Evolutionary conservation across 2,329 filamentous ascomycete genomes (phyloP), one percentile per base, ranked within the genome.

Genomic region (Fusarium heterosporum): DNA sequence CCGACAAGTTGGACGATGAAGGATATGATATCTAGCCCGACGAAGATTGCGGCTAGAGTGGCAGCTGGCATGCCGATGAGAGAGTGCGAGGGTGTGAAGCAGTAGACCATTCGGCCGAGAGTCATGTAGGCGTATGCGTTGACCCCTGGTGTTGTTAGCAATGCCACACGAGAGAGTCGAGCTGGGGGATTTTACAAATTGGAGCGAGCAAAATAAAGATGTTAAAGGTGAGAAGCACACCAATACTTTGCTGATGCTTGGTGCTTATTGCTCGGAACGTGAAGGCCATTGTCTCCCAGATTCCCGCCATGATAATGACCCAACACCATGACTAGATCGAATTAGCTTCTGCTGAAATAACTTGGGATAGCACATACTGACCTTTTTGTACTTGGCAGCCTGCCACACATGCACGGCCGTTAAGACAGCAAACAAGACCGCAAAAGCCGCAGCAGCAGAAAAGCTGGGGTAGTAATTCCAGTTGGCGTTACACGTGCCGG

Each of bases 51-150:
- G 3, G 78, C 78, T 7, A 83, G 68, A 1, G 71, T 66, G 2
- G 74, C 69, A 2, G 81, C 79, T 0, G 76, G 75, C 50, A 83
- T 74, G 8, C 62, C 64, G 7, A 78, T 74, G n/a, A 83, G 73
- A 6, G 72, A 72, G 16, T 74, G 76, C 0, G 76, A 74, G 3
- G 79, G 80, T 4, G 78, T 41, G 54, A 79, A 82, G 64, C 76
- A 82, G 69, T 83, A 71, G 25, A 82, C 77, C 79, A 83, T 81
- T 3, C 81, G 77, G 4, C 77, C 81, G 14, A 84, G 73, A 6
- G 79, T 73, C 79, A 83, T 82, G 71, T 82, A 83, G 26, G 78
- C 77, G 60, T 80, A 84, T 3, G 81, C 81, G 58, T 83, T 83
- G n/a, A 84, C 74, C 77, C 77, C 77, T 78, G 30, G 3, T 2